phyloP scores from a whole-genome alignment of 495 filamentous ascomycete genomes.

The Astrocystis sublimbata region DNA sequence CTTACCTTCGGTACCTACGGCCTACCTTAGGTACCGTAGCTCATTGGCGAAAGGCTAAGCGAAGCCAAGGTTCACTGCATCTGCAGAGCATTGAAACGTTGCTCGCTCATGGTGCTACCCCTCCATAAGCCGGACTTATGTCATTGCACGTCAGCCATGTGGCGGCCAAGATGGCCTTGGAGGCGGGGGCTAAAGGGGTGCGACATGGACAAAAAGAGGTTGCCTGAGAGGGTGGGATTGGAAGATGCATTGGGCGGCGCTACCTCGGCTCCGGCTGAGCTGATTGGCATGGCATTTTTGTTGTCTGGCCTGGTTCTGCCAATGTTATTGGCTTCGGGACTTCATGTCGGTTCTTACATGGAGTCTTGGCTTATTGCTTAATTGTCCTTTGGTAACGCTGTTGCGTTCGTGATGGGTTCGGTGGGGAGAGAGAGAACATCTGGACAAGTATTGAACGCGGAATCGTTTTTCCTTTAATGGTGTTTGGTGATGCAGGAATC shows the following conservation, averaged over 20 bases:
- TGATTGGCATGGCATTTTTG: conserved; percentile 14
- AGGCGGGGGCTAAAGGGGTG: too few species aligned
- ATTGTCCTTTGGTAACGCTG: not conserved
- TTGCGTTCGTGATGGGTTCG: not conserved
- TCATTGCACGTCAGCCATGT: conserved; percentile 31
- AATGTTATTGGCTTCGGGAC: conserved; percentile 1
- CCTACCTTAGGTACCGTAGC: too few species aligned
- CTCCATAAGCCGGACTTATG: conserved; percentile 21
- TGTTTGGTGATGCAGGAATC: too few species aligned
- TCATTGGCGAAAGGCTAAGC: too few species aligned
- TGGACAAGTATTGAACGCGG: not conserved
- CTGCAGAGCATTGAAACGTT: not conserved
- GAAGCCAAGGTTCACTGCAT: too few species aligned
- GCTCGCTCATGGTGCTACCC: not conserved
- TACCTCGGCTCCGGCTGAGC: conserved; percentile 35
- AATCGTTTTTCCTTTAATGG: not conserved
- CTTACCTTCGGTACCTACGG: too few species aligned
- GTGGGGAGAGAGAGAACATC: not conserved
- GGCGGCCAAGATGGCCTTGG: conserved; percentile 13
- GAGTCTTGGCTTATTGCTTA: conserved; percentile 8
- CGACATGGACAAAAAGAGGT: not conserved
- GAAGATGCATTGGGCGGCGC: conserved; percentile 36
- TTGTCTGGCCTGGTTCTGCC: not conserved
- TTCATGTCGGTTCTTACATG: not conserved
- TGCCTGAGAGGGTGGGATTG: conserved; percentile 26